Conservation (phyloP, 169 alveolate genomes). For the Plasmodium ovale region DNA sequence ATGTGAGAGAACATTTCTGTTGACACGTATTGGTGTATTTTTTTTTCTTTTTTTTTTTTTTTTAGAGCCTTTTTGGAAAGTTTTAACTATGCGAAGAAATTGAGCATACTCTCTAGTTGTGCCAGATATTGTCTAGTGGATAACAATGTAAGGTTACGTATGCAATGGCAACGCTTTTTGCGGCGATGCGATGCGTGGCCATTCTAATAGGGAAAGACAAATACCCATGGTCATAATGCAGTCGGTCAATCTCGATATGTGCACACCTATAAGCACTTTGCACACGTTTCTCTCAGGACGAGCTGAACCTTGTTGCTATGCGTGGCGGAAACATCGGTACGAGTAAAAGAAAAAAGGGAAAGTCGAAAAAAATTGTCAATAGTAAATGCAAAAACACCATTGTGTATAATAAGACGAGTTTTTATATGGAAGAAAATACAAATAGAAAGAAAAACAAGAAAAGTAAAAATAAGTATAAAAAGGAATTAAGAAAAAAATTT, state of each 20-base stretch:
- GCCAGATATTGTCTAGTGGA: slow-evolving; percentile 50
- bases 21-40: too few relatives aligned
- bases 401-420: slow-evolving; percentile 42
- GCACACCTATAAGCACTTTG: too few relatives aligned
- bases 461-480: slow-evolving; percentile 15
- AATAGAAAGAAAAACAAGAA: slow-evolving; percentile 47
- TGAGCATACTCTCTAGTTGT: slow-evolving; percentile 19
- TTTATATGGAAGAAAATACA: slow-evolving; percentile 51
- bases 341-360: slow-evolving; percentile 6
- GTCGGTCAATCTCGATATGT: too few relatives aligned
- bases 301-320: slow-evolving; percentile 2
- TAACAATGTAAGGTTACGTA: slow-evolving; percentile 51
- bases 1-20: background rate
- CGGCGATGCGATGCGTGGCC: too few relatives aligned
- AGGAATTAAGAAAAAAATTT: slow-evolving; percentile 24
- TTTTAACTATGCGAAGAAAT: slow-evolving; percentile 23
- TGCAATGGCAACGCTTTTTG: too few relatives aligned
- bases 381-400: slow-evolving; percentile 39
- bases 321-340: background rate
- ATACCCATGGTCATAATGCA: too few relatives aligned
- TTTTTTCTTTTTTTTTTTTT: too few relatives aligned
- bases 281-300: too few relatives aligned
- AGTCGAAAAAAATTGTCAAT: slow-evolving; percentile 23
- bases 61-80: slow-evolving; percentile 35
- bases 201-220: too few relatives aligned